Percentiles rank a stretch among this genome's conserved stretches.
These are phyloP conservation scores for Sporisorium reilianum DNA, from an alignment of 1,284 basidiomycete species.

Conservation along the genomic window DNA sequence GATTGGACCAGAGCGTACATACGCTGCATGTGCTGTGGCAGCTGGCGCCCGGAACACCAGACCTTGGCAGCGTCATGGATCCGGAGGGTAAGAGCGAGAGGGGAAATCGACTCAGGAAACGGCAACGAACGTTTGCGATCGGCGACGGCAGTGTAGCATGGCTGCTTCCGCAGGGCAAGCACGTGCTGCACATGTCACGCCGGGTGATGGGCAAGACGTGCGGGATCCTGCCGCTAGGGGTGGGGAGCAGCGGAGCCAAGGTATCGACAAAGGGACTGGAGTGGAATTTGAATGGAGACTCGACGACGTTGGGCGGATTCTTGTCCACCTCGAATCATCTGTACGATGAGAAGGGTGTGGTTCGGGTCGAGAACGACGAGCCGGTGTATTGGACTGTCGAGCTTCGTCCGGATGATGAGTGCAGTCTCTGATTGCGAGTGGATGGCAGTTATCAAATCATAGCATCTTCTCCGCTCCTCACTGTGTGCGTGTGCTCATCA, in stretches of 20 bases:
- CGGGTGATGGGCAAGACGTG: constrained; percentile 84
- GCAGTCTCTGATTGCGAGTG: constrained; percentile 13
- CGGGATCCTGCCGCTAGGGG: constrained; percentile 88
- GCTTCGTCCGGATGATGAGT: constrained; percentile 52
- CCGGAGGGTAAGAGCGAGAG: constrained; percentile 25
- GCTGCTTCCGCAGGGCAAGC: constrained; percentile 83
- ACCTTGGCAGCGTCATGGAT: constrained; percentile 45
- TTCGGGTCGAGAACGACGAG: constrained; percentile 81
- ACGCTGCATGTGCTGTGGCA: constrained; percentile 88
- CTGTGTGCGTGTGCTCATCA: background rate
- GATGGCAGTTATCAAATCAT: too few relatives aligned
- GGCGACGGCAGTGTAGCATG: constrained; percentile 90
- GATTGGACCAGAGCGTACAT: constrained; percentile 93
- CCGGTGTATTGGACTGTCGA: constrained; percentile 92
- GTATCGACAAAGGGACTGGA: constrained; percentile 85
- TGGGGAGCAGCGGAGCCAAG: constrained; percentile 74
- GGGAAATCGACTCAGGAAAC: constrained; percentile 68
- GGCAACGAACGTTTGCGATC: constrained; percentile 79
- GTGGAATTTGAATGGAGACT: constrained; percentile 79
- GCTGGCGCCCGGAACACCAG: constrained; percentile 72
- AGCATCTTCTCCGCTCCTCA: background rate
- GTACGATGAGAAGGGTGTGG: constrained; percentile 70
- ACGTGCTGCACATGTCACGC: constrained; percentile 81
- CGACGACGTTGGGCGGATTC: constrained; percentile 61
- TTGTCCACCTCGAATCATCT: constrained; percentile 94